Evolutionary conservation across 2,329 filamentous ascomycete genomes (phyloP).

Genomic region (Aspergillus aculeatus): DNA sequence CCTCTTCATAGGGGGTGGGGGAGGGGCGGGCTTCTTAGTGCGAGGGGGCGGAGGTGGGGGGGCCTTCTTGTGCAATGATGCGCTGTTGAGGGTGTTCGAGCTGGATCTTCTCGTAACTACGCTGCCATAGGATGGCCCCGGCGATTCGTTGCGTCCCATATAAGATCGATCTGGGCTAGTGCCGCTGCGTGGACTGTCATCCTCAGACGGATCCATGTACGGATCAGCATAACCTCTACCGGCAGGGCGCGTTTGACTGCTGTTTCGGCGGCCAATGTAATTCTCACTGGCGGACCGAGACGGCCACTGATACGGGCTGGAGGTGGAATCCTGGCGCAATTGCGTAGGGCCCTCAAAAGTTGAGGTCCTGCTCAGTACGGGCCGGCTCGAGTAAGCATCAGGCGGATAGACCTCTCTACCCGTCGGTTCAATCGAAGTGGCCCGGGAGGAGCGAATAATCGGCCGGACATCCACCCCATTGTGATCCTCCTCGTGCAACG

Average conservation of each 20-base stretch:
- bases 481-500: conserved; percentile 56
- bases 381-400: conserved; percentile 46
- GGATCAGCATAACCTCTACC: conserved; percentile 47
- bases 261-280: conserved; percentile 47
- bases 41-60: conserved; percentile 62
- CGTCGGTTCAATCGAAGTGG: conserved; percentile 35
- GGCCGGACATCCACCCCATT: conserved; percentile 51
- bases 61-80: conserved; percentile 49
- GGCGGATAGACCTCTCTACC: conserved; percentile 43
- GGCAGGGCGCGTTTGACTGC: conserved; percentile 47
- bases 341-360: conserved; percentile 61
- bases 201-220: conserved; percentile 50
- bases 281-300: conserved; percentile 57
- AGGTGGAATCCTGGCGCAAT: conserved; percentile 53
- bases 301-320: conserved; percentile 47
- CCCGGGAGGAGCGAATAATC: conserved; percentile 50
- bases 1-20: conserved; percentile 64
- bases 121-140: conserved; percentile 54
- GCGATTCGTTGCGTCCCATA: conserved; percentile 53
- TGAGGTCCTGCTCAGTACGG: conserved; percentile 50
- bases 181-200: conserved; percentile 49
- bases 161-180: conserved; percentile 51
- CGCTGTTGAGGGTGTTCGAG: conserved; percentile 42
- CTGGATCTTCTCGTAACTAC: conserved; percentile 53
- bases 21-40: conserved; percentile 65